These are phyloP conservation scores for Cucurbita moschata DNA, from an alignment of 306 rosid genomes.

Conservation along the genomic window DNA sequence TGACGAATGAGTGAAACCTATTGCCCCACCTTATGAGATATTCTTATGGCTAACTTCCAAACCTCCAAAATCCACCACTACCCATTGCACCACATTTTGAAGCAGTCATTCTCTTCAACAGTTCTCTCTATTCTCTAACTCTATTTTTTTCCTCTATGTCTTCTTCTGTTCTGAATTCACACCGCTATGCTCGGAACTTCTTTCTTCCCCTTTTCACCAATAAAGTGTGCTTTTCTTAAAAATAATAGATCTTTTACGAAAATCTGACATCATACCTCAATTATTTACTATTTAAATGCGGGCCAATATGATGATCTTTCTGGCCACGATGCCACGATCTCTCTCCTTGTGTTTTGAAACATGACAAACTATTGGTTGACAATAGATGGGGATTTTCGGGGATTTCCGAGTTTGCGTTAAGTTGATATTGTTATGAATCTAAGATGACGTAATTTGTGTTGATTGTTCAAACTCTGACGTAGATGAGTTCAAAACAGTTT, in stretches of 20 bases:
- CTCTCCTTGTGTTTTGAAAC: background rate
- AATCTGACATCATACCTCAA: background rate
- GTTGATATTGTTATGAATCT: background rate
- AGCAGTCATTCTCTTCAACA: slow-evolving; percentile 2
- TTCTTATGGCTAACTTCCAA: slow-evolving; percentile 9
- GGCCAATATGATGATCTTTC: background rate
- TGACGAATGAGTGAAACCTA: slow-evolving; percentile 1
- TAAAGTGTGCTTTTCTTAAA: background rate
- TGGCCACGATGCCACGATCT: background rate
- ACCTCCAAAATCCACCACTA: slow-evolving; percentile 4
- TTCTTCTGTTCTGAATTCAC: background rate
- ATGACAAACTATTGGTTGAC: background rate
- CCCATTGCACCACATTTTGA: background rate
- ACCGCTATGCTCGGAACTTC: background rate
- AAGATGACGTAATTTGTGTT: background rate
- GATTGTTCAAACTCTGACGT: background rate
- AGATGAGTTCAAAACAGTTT: background rate
- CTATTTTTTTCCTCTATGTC: slow-evolving; percentile 1
- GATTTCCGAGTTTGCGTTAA: background rate
- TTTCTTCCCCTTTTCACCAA: background rate
- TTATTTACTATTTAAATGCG: background rate
- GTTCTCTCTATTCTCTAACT: slow-evolving; percentile 2
- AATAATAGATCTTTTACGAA: background rate
- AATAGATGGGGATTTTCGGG: background rate
- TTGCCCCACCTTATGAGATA: background rate